Evolutionary conservation across 768 basidiomycete species (phyloP).

Genomic region (Macrolepiota fuliginosa): DNA sequence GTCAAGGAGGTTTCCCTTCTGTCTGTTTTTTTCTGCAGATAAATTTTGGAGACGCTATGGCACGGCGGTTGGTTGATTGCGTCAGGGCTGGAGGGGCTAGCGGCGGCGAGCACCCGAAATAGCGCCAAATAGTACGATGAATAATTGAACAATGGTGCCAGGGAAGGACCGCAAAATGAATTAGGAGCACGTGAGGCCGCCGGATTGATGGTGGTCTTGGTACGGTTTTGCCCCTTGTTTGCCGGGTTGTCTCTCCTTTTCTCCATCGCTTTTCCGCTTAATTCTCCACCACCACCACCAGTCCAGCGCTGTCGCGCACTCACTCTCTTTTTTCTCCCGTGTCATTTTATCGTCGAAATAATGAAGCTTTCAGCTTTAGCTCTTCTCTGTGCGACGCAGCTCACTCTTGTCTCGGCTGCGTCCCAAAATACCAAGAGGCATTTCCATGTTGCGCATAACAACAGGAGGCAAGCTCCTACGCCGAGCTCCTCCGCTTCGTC

Average conservation of each 20-base stretch:
- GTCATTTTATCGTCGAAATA: slow-evolving; percentile 20
- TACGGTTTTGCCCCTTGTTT: not conserved
- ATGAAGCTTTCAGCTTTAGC: slow-evolving; percentile 47
- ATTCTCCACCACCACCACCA: slow-evolving; percentile 6
- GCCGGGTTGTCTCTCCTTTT: not conserved
- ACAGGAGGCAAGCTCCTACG: slow-evolving; percentile 33
- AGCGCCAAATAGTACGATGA: not conserved
- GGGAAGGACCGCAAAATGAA: not conserved
- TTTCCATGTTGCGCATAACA: slow-evolving; percentile 28
- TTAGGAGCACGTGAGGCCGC: not conserved
- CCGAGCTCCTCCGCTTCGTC: not conserved
- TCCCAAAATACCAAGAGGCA: slow-evolving; percentile 32
- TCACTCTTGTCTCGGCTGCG: slow-evolving; percentile 33
- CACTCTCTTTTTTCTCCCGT: slow-evolving; percentile 24
- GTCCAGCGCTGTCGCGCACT: slow-evolving; percentile 13
- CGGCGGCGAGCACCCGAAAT: not conserved
- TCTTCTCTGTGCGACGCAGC: slow-evolving; percentile 41
- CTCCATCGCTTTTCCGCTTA: slow-evolving; percentile 7
- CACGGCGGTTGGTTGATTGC: no score
- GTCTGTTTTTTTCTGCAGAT: no score
- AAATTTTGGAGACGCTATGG: no score
- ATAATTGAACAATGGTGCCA: not conserved
- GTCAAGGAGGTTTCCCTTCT: no score
- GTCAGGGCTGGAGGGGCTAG: not conserved
- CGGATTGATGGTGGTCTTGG: not conserved